phyloP scores from a whole-genome alignment of 2,329 filamentous ascomycete species.

The Dothistroma pini region DNA sequence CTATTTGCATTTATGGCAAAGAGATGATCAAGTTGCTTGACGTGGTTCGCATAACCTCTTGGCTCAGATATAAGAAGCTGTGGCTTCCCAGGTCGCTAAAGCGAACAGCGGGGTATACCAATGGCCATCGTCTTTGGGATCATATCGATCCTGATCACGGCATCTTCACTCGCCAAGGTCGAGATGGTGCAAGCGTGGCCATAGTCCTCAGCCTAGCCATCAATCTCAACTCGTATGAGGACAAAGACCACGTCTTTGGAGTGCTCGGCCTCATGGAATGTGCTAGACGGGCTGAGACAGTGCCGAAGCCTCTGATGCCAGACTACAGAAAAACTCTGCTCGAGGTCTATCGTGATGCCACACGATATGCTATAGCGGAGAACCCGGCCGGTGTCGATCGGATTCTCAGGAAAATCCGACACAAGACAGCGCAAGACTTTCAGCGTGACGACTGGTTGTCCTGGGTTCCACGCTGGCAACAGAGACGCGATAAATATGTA shows the following conservation, averaged over 20 bases:
- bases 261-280: background rate
- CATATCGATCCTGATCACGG: background rate
- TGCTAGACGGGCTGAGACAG: background rate
- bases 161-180: background rate
- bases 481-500: background rate
- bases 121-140: background rate
- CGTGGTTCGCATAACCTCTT: background rate
- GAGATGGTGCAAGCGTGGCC: background rate
- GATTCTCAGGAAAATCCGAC: background rate
- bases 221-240: background rate
- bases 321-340: background rate
- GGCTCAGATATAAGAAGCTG: background rate
- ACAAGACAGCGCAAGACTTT: background rate
- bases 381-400: background rate
- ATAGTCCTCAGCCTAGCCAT: background rate
- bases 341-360: background rate
- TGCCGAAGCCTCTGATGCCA: background rate
- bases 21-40: too few relatives aligned
- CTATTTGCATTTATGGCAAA: background rate
- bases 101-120: background rate
- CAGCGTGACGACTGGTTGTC: background rate
- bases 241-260: background rate
- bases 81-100: background rate
- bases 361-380: background rate
- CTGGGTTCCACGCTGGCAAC: background rate